These are phyloP conservation scores for Lagenidium sp. DNA, from an alignment of 352 stramenopile species.

Conservation along the genomic window DNA sequence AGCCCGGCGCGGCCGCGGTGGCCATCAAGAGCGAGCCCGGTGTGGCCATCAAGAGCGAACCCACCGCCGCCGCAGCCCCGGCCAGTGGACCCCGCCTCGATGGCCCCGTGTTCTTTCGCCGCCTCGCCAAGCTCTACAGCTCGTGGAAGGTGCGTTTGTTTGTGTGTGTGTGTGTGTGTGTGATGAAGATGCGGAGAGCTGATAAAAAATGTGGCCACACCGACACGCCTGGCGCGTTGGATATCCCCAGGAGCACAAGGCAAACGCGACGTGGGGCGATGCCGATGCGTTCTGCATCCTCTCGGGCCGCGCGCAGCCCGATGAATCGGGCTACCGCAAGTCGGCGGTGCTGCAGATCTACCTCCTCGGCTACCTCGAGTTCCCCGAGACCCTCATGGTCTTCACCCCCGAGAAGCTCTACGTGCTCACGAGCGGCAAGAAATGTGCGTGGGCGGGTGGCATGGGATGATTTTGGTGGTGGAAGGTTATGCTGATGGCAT, in stretches of 20 bases:
- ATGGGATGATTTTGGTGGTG: too few relatives aligned
- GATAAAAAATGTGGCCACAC: too few relatives aligned
- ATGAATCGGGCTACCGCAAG: slow-evolving; percentile 87
- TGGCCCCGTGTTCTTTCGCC: slow-evolving; percentile 68
- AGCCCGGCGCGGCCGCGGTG: slow-evolving; percentile 24
- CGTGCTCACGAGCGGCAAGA: slow-evolving; percentile 85
- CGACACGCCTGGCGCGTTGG: too few relatives aligned
- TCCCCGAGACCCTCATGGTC: slow-evolving; percentile 89
- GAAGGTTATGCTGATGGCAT: too few relatives aligned
- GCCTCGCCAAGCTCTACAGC: slow-evolving; percentile 63
- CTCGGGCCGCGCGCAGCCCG: slow-evolving; percentile 65
- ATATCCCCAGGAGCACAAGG: slow-evolving; percentile 31
- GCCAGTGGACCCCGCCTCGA: slow-evolving; percentile 33
- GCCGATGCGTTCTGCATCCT: slow-evolving; percentile 80
- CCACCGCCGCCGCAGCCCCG: slow-evolving; percentile 2
- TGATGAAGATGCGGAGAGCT: too few relatives aligned
- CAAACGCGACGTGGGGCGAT: slow-evolving; percentile 32
- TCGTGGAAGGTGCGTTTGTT: slow-evolving; percentile 54
- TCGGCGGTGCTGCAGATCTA: slow-evolving; percentile 88
- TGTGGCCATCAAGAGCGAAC: neutral
- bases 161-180: too few relatives aligned
- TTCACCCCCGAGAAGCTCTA: slow-evolving; percentile 81
- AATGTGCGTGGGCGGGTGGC: slow-evolving; percentile 34
- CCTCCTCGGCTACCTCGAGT: slow-evolving; percentile 87
- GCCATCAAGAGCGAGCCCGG: slow-evolving; percentile 24